These are phyloP conservation scores for Kuraishia ogatae DNA, from an alignment of 805 yeast genomes.

Conservation along the genomic window DNA sequence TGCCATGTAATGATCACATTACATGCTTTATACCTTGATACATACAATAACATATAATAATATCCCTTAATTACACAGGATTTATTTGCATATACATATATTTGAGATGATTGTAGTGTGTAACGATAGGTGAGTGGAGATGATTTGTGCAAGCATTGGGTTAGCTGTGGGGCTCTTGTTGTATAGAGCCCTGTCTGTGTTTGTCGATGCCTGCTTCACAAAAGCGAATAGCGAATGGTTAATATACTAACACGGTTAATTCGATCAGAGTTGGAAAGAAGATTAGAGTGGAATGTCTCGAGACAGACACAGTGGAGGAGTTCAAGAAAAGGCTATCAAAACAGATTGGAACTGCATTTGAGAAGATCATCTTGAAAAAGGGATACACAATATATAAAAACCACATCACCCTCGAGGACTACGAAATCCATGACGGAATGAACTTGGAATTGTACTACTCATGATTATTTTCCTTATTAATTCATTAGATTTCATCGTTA, in stretches of 20 bases:
- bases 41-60: too few relatives aligned
- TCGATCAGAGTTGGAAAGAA: constrained; percentile 67
- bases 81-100: too few relatives aligned
- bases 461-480: constrained; percentile 14
- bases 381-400: constrained; percentile 82
- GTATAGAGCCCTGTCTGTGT: not conserved
- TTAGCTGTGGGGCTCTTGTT: not conserved
- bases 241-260: constrained; percentile 8
- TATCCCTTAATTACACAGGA: too few relatives aligned
- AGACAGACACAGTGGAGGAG: constrained; percentile 81
- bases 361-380: constrained; percentile 65
- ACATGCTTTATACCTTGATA: too few relatives aligned
- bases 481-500: not conserved
- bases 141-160: not conserved
- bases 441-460: constrained; percentile 78
- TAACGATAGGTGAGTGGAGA: constrained; percentile 46
- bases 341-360: constrained; percentile 71
- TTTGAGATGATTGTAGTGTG: constrained; percentile 56
- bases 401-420: constrained; percentile 88
- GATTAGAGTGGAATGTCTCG: constrained; percentile 78
- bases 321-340: constrained; percentile 76
- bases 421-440: constrained; percentile 86
- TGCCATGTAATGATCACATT: too few relatives aligned
- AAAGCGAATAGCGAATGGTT: constrained; percentile 11
- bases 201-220: too few relatives aligned